Percentiles rank a stretch among this genome's conserved stretches.
Conservation (phyloP, 768 basidiomycete genomes). For the Xanthoconium purpureum region DNA sequence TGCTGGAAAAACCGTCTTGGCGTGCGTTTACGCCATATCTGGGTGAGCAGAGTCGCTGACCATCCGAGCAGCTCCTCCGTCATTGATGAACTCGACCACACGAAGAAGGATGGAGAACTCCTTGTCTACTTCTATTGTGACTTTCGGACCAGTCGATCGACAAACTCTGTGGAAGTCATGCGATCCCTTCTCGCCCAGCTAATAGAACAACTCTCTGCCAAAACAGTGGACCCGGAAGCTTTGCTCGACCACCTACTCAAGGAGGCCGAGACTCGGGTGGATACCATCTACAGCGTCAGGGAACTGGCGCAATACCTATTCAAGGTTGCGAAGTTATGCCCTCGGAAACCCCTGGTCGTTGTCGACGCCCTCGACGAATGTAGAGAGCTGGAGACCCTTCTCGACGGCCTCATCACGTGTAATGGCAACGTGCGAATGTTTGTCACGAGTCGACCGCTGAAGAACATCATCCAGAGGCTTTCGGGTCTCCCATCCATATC, state of each 20-base stretch:
- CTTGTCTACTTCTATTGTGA: constrained; percentile 24
- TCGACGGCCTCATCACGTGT: constrained; percentile 2
- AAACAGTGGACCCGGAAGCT: not conserved
- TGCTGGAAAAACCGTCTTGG: too few relatives aligned
- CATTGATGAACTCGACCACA: too few relatives aligned
- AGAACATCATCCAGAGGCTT: constrained; percentile 1
- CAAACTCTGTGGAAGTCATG: constrained; percentile 10
- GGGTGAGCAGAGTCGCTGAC: too few relatives aligned
- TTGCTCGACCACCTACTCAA: constrained; percentile 7
- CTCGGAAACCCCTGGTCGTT: constrained; percentile 6
- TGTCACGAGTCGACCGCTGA: constrained; percentile 9
- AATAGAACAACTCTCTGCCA: not conserved
- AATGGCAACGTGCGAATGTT: not conserved
- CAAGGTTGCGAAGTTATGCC: not conserved
- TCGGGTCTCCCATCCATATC: constrained; percentile 6
- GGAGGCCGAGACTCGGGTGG: not conserved
- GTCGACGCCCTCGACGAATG: constrained; percentile 26
- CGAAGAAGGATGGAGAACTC: not conserved
- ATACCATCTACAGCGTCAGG: not conserved
- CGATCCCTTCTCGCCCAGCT: constrained; percentile 20
- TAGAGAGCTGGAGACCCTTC: constrained; percentile 3
- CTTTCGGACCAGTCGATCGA: constrained; percentile 7
- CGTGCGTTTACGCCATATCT: too few relatives aligned
- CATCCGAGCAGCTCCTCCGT: not conserved
- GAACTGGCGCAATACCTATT: constrained; percentile 1